These are phyloP conservation scores for Artemisia argyi DNA, from an alignment of 129 eudicot species.

Conservation along the genomic window DNA sequence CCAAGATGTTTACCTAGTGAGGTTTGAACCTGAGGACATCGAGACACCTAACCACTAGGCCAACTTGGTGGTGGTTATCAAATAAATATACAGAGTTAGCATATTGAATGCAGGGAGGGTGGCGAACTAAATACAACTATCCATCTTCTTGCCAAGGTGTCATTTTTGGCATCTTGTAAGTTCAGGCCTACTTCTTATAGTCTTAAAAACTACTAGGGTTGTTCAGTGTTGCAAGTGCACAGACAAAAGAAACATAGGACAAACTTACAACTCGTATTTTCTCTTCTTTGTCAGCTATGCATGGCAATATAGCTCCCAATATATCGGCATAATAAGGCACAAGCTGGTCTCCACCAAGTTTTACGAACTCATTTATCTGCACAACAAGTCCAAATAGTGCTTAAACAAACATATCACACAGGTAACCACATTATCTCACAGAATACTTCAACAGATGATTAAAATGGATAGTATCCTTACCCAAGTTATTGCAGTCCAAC, in stretches of 20 bases:
- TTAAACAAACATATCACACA: conserved; percentile 4
- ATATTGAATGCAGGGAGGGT: neutral
- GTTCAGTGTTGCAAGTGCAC: neutral
- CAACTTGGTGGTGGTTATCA: neutral
- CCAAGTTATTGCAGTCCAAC: conserved; percentile 98
- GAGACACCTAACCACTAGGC: no score
- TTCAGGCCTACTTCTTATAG: no score
- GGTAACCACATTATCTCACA: neutral
- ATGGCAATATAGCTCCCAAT: conserved; percentile 92
- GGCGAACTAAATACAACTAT: neutral
- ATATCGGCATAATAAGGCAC: conserved; percentile 96
- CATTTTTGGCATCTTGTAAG: neutral
- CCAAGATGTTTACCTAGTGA: no score
- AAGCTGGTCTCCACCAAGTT: conserved; percentile 98
- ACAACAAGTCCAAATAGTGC: conserved; percentile 16
- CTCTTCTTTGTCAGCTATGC: conserved; percentile 96
- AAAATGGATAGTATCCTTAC: conserved; percentile 42
- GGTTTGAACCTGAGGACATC: no score
- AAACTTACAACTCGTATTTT: conserved; percentile 88
- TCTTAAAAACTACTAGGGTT: neutral
- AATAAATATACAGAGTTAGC: neutral
- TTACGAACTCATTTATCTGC: conserved; percentile 95
- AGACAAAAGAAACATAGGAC: conserved; percentile 5
- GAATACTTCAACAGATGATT: neutral
- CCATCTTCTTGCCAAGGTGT: neutral